Evolutionary conservation across 2,329 filamentous ascomycete species (phyloP).

Genomic region (Trichoderma sp.): DNA sequence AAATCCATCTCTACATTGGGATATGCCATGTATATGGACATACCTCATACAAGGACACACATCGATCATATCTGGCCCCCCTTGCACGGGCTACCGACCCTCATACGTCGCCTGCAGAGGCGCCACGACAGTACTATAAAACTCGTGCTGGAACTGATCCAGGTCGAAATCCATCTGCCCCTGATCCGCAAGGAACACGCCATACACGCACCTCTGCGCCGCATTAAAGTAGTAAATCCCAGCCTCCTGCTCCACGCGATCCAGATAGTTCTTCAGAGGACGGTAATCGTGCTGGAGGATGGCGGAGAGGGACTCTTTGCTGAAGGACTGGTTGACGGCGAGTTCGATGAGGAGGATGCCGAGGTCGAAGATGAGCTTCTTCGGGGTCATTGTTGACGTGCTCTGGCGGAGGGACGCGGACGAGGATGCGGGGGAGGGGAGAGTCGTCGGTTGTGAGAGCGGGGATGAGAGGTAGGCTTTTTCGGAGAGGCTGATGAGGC

Average conservation of each 20-base stretch:
- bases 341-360: conserved; percentile 26
- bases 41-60: no score
- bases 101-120: conserved; percentile 23
- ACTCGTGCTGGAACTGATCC: conserved; percentile 22
- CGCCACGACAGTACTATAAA: conserved; percentile 22
- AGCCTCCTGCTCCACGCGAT: conserved; percentile 15
- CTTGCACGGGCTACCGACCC: not conserved
- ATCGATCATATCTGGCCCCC: no score
- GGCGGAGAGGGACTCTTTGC: conserved; percentile 2
- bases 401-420: not conserved
- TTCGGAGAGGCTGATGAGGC: conserved; percentile 23
- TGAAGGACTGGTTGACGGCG: conserved; percentile 21
- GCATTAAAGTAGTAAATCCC: conserved; percentile 24
- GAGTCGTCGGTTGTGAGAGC: not conserved
- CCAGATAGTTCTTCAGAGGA: conserved; percentile 4
- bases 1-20: no score
- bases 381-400: not conserved
- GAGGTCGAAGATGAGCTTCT: conserved; percentile 21
- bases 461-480: conserved; percentile 15
- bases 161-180: conserved; percentile 22
- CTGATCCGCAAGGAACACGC: conserved; percentile 19
- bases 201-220: conserved; percentile 18
- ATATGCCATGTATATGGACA: no score
- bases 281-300: conserved; percentile 18
- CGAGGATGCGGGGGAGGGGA: conserved; percentile 7